Conservation (phyloP, 108 stramenopile species). For the Pseudonitzschia delicatissima region DNA sequence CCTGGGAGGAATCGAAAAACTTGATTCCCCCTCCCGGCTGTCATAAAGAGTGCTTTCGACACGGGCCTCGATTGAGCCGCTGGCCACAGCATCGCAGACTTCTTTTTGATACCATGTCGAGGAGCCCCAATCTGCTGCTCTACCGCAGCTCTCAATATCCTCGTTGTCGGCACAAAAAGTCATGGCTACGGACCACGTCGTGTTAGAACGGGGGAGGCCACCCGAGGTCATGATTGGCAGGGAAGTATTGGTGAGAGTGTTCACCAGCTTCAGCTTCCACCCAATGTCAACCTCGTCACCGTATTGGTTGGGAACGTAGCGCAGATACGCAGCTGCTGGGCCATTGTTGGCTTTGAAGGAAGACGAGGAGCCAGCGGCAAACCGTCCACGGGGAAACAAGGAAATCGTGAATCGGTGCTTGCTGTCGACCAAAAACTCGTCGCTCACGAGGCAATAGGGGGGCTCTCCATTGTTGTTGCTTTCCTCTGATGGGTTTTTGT, state of each 20-base stretch:
- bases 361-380: slow-evolving; percentile 15
- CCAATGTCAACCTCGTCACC: slow-evolving; percentile 53
- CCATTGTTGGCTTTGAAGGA: slow-evolving; percentile 9
- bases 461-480: not conserved
- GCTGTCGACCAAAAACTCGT: slow-evolving; percentile 31
- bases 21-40: slow-evolving; percentile 31
- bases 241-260: not conserved
- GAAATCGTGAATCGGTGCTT: slow-evolving; percentile 39
- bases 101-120: slow-evolving; percentile 32
- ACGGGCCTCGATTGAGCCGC: slow-evolving; percentile 19
- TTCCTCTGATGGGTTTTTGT: slow-evolving; percentile 14
- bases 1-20: slow-evolving; percentile 23
- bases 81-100: slow-evolving; percentile 28
- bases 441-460: slow-evolving; percentile 42
- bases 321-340: slow-evolving; percentile 45
- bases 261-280: slow-evolving; percentile 41
- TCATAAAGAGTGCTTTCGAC: slow-evolving; percentile 39
- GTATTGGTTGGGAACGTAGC: slow-evolving; percentile 39
- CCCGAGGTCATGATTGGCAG: slow-evolving; percentile 40
- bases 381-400: slow-evolving; percentile 48
- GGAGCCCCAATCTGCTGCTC: slow-evolving; percentile 50
- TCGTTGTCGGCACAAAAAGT: slow-evolving; percentile 41
- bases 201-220: slow-evolving; percentile 42
- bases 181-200: slow-evolving; percentile 52
- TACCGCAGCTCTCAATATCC: slow-evolving; percentile 37